Evolutionary conservation across 345 rosid species (phyloP), one percentile per base, ranked within the genome.

Genomic region (Euphorbia lathyris): DNA sequence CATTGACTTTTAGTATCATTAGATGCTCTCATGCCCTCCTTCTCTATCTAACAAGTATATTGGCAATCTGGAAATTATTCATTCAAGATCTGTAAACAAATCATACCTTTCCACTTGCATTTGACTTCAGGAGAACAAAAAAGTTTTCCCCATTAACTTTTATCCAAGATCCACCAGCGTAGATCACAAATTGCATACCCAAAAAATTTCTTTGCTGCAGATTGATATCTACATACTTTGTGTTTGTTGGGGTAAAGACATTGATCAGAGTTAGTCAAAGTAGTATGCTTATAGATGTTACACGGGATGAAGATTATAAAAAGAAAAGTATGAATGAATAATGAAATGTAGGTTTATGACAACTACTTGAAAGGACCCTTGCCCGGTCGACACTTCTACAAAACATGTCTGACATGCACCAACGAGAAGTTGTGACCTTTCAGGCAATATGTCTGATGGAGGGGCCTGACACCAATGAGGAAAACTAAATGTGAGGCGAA

Each of bases 331-430:
- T 29, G 64, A 40, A 13, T 48, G 34, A 47, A 43, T 53, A 32
- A 55, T 1, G 58, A 26, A 56, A 56, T 12, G 17, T 8, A 23
- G 17, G 17, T 9, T 59, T 40, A 22, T 42, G 48, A 8, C 67
- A 58, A 63, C 66, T 71, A 85, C 87, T 86, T 87, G 85, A 70
- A 83, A 87, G 38, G 83, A 75, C 63, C 79, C 83, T 78, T 78
- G 81, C 74, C 65, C 67, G 47, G 59, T 75, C 45, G 78, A 76
- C 68, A 65, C 63, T n/a, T 83, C 83, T 5, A 72, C 77, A 73
- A 87, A 87, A 74, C 80, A 78, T 60, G 86, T 85, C 68, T 87
- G 92, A 77, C 87, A 85, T 56, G 89, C 89, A 79, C 82, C 82
- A 4, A 78, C 70, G 66, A 80, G 83, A 68, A 85, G 70, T 72